Evolutionary conservation across 2,329 filamentous ascomycete species (phyloP).

Genomic region (Coniella vitis): DNA sequence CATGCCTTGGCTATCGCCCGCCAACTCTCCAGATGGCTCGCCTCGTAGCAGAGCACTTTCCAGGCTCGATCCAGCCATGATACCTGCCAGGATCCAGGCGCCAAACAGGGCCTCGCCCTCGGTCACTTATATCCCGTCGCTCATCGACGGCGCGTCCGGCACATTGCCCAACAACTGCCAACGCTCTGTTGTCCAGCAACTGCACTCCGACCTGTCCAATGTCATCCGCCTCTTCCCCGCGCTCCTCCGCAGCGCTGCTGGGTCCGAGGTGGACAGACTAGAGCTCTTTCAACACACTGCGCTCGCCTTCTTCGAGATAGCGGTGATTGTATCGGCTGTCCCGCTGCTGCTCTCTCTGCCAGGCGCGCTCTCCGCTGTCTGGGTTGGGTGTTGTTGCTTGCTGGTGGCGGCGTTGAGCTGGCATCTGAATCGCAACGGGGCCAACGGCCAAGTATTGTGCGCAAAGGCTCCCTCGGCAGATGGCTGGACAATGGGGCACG

Average conservation of each 20-base stretch:
- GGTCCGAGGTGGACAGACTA: constrained; percentile 18
- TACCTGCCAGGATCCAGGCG: not conserved
- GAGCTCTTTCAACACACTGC: constrained; percentile 21
- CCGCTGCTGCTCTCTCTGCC: constrained; percentile 26
- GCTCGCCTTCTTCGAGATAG: constrained; percentile 22
- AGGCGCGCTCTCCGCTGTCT: constrained; percentile 23
- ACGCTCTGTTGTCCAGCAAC: constrained; percentile 18
- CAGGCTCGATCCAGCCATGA: not conserved
- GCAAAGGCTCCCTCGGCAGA: constrained; percentile 18
- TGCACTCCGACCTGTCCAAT: constrained; percentile 20
- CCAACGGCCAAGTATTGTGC: constrained; percentile 15
- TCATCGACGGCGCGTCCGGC: constrained; percentile 29
- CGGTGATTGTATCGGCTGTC: constrained; percentile 21
- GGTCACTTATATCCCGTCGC: constrained; percentile 28
- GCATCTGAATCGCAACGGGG: constrained; percentile 23
- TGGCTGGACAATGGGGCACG: constrained; percentile 23
- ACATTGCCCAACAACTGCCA: constrained; percentile 24
- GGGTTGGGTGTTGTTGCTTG: constrained; percentile 20
- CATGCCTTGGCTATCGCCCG: constrained; percentile 14
- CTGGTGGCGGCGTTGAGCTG: constrained; percentile 22
- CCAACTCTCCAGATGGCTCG: constrained; percentile 4
- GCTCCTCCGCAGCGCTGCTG: constrained; percentile 17
- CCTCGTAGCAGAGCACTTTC: not conserved
- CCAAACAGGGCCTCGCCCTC: constrained; percentile 5
- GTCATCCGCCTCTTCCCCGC: constrained; percentile 19